Evolutionary conservation across 164 flowering plant genomes (phyloP), one percentile per base, ranked within the genome.

Genomic region (Cinnamomum micranthum): DNA sequence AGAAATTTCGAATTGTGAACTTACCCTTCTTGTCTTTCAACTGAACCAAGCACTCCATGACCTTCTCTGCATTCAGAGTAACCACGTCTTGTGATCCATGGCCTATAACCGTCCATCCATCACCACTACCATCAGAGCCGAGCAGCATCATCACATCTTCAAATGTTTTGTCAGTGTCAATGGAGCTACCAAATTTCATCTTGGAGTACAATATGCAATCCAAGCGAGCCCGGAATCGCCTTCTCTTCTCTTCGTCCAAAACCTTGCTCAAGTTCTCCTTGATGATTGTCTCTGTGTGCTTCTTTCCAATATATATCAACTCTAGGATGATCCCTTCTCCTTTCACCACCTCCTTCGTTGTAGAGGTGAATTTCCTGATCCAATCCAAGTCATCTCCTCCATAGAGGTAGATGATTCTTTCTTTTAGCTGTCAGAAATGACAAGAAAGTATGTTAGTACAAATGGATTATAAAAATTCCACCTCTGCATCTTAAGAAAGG

Each of bases 51-150:
- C 83, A 69, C 6, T 66, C 70, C 65, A 82, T 6, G 13, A 90
- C 59, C 4, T 71, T 72, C 1, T 83, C 86, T 0, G 90, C 91
- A n/a, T 82, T 81, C 2, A 77, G 90, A 75, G 81, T 84, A 1
- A 85, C 81, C 82, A 88, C 80, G 52, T 84, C 85, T 0, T 41
- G 68, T 1, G 87, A 66, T 5, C 94, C 97, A 6, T 52, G 52
- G 70, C 85, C 58, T 64, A 90, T 81, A 31, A 88, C 81, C 0
- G 91, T 92, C 96, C 93, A 90, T 0, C 90, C 90, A n/a, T 81
- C 74, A 1, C 82, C 85, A 65, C 86, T 84, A 1, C 83, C 81
- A 68, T 87, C 89, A 70, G 72, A 89, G 80, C 84, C 84, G 14
- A 89, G 84, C 82, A 89, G 74, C 5, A 84, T 80, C 82, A 83